Percentiles rank a stretch among this genome's conserved stretches.
Conservation (phyloP, 1,284 basidiomycete species). For the Athelia sp. region DNA sequence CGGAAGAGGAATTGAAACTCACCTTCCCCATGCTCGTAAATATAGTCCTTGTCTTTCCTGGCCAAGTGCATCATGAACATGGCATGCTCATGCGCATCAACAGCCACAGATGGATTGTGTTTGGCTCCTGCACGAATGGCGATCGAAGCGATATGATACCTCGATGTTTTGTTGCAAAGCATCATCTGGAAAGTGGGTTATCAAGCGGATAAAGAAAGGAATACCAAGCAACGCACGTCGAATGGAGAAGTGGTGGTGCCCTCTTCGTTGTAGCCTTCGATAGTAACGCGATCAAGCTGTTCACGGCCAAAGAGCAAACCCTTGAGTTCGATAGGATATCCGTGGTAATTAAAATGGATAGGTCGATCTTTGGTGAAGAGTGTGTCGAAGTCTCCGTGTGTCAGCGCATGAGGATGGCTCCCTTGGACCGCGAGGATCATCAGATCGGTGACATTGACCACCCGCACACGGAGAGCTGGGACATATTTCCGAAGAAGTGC, state of each 20-base stretch:
- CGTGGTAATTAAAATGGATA: conserved; percentile 83
- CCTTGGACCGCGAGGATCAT: conserved; percentile 71
- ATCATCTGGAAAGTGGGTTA: conserved; percentile 48
- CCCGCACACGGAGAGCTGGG: conserved; percentile 67
- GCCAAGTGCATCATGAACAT: conserved; percentile 50
- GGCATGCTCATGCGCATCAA: conserved; percentile 47
- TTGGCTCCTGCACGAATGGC: conserved; percentile 51
- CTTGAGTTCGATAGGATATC: conserved; percentile 67
- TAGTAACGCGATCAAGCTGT: conserved; percentile 41
- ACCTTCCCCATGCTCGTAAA: conserved; percentile 53
- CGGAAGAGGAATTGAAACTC: conserved; percentile 5
- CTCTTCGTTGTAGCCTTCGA: conserved; percentile 63
- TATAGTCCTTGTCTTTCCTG: conserved; percentile 51
- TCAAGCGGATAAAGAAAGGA: conserved; percentile 1
- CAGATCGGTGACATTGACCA: conserved; percentile 79
- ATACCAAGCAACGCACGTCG: conserved; percentile 36
- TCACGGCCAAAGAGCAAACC: conserved; percentile 58
- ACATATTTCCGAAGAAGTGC: conserved; percentile 61
- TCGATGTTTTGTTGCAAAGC: conserved; percentile 60
- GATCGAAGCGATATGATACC: conserved; percentile 56
- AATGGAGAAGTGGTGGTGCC: conserved; percentile 68
- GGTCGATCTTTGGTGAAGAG: conserved; percentile 71
- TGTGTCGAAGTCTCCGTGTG: conserved; percentile 54
- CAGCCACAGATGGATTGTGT: conserved; percentile 46
- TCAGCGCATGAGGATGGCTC: conserved; percentile 75